Evolutionary conservation across 1,139 yeast species (phyloP).

Genomic region (Suhomyces guaymorum): DNA sequence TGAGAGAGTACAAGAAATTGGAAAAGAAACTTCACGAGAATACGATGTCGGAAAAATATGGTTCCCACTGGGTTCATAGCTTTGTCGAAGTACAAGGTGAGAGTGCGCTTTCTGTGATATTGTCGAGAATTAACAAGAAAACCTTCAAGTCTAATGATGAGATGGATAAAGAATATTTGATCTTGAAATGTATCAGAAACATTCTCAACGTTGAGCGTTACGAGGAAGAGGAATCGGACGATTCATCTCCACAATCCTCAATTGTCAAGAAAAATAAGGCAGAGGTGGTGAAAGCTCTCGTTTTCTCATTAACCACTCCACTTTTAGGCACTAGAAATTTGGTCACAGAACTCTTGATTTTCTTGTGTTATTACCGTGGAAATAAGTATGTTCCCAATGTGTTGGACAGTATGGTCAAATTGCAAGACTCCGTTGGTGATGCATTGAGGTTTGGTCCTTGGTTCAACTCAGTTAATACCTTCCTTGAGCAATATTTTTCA

Average conservation of each 20-base stretch:
- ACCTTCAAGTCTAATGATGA: constrained; percentile 49
- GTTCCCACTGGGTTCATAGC: constrained; percentile 30
- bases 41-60: constrained; percentile 20
- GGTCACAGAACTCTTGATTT: constrained; percentile 47
- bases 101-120: constrained; percentile 44
- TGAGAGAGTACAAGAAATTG: constrained; percentile 38
- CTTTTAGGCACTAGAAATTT: constrained; percentile 41
- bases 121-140: constrained; percentile 42
- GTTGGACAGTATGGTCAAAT: constrained; percentile 34
- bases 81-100: constrained; percentile 47
- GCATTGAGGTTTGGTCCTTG: constrained; percentile 44
- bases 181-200: constrained; percentile 41
- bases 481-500: constrained; percentile 34
- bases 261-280: constrained; percentile 24
- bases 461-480: constrained; percentile 40
- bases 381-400: constrained; percentile 28
- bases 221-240: constrained; percentile 19
- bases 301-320: constrained; percentile 43
- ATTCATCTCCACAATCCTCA: constrained; percentile 9
- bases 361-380: constrained; percentile 32
- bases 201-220: constrained; percentile 28
- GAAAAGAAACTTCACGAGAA: constrained; percentile 35
- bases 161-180: constrained; percentile 42
- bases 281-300: constrained; percentile 38
- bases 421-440: constrained; percentile 42